These are phyloP conservation scores for Solanum neorickii DNA, from an alignment of 257 asterid species.

Conservation along the genomic window DNA sequence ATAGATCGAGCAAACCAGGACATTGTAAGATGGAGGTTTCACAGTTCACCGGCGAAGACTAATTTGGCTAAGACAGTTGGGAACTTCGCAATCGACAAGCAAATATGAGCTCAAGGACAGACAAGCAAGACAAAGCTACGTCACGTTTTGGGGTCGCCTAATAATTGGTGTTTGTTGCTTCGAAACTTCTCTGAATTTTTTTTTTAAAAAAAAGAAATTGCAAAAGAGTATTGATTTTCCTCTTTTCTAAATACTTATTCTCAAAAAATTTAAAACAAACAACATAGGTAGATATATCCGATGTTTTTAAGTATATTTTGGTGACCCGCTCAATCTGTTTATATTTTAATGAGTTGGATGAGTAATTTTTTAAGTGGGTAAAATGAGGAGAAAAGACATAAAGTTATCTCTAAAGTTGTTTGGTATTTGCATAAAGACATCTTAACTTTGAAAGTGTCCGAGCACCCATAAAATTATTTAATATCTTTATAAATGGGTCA, in stretches of 20 bases:
- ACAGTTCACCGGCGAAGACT: slow-evolving; percentile 2
- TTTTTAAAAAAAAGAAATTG: too few species aligned
- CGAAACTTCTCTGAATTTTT: not conserved
- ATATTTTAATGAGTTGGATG: too few species aligned
- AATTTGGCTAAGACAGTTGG: not conserved
- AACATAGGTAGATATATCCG: too few species aligned
- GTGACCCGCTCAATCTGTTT: too few species aligned
- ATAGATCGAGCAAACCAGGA: slow-evolving; percentile 96
- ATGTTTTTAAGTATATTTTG: too few species aligned
- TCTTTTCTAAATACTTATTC: not conserved
- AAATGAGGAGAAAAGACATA: too few species aligned
- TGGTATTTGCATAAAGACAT: too few species aligned
- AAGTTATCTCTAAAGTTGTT: too few species aligned
- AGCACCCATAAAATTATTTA: too few species aligned
- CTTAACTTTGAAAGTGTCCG: too few species aligned
- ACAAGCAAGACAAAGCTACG: not conserved
- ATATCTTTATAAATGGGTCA: too few species aligned
- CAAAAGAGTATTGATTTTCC: not conserved
- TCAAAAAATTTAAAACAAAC: too few species aligned
- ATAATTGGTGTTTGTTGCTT: not conserved
- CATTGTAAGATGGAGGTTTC: slow-evolving; percentile 25
- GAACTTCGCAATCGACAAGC: not conserved
- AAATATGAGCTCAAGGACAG: not conserved
- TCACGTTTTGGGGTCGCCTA: not conserved
- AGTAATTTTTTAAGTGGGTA: rapidly evolving